A percentile compares a stretch with the other conserved stretches of the same genome.
phyloP scores from a whole-genome alignment of 805 yeast species.

The Saccharomycopsis amapae region DNA sequence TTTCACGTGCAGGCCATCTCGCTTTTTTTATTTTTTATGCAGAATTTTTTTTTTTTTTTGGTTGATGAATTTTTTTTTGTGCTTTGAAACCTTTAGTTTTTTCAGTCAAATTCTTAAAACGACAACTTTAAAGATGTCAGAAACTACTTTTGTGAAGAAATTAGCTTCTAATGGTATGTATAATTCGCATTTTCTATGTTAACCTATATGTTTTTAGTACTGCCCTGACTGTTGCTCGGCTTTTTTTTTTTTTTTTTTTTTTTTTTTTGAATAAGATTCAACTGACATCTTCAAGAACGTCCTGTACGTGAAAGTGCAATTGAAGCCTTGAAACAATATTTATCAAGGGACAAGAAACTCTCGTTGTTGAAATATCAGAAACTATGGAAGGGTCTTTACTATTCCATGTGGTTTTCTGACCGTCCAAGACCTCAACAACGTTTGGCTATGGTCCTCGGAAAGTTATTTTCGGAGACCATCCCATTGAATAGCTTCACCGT shows the following conservation, averaged over 20 bases:
- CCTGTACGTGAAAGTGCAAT: constrained; percentile 69
- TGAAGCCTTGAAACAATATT: constrained; percentile 51
- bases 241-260: background rate
- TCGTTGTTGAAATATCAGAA: constrained; percentile 57
- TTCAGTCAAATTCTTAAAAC: no score
- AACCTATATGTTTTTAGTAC: no score
- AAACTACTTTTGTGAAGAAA: constrained; percentile 58
- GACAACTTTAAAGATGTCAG: constrained; percentile 15
- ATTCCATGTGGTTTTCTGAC: constrained; percentile 95
- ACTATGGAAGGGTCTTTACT: constrained; percentile 94
- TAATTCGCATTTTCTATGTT: no score
- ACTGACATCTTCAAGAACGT: constrained; percentile 36
- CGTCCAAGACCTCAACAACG: constrained; percentile 87
- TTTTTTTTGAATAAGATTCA: background rate
- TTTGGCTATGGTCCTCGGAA: constrained; percentile 67
- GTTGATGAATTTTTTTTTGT: background rate
- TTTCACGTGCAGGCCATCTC: background rate
- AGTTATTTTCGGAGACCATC: constrained; percentile 39
- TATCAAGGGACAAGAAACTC: constrained; percentile 36
- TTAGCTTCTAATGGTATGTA: constrained; percentile 66
- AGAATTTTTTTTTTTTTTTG: background rate
- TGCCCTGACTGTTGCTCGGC: no score
- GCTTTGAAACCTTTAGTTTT: no score
- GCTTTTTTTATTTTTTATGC: background rate
- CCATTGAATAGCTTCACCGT: constrained; percentile 36